A percentile compares a stretch with the other conserved stretches of the same genome.
These are phyloP conservation scores for Pinus tabuliformis DNA, from an alignment of 75 land plant genomes.

Conservation along the genomic window DNA sequence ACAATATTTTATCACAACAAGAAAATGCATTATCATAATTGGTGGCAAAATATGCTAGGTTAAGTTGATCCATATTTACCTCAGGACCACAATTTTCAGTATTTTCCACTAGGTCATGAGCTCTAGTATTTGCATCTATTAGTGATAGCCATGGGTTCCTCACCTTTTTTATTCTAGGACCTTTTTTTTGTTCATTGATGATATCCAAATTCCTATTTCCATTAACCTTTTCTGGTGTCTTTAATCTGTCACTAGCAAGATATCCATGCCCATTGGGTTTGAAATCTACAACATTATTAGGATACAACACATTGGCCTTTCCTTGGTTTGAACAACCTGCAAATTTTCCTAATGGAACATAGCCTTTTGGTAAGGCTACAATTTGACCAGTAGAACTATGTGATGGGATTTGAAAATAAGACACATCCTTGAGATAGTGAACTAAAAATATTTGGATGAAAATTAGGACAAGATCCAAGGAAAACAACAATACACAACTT, in stretches of 20 bases:
- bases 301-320: conserved; percentile 23
- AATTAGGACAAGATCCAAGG: neutral
- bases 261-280: conserved; percentile 39
- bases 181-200: conserved; percentile 71
- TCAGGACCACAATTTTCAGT: neutral
- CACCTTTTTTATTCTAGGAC: conserved; percentile 52
- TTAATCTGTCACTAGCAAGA: conserved; percentile 37
- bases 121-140: conserved; percentile 19
- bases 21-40: conserved; percentile 49
- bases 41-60: conserved; percentile 31
- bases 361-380: conserved; percentile 21
- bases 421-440: neutral
- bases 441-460: neutral
- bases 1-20: conserved; percentile 61
- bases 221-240: conserved; percentile 32
- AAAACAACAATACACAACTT: conserved; percentile 18
- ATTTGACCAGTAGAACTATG: conserved; percentile 13
- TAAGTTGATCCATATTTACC: conserved; percentile 36
- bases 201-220: conserved; percentile 34
- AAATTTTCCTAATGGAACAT: conserved; percentile 13
- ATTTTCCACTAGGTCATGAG: conserved; percentile 5
- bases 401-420: conserved; percentile 13
- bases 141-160: conserved; percentile 26
- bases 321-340: conserved; percentile 9
- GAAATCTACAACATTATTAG: conserved; percentile 8